phyloP scores from a whole-genome alignment of 768 basidiomycete species.

The Lentinus tigrinus region DNA sequence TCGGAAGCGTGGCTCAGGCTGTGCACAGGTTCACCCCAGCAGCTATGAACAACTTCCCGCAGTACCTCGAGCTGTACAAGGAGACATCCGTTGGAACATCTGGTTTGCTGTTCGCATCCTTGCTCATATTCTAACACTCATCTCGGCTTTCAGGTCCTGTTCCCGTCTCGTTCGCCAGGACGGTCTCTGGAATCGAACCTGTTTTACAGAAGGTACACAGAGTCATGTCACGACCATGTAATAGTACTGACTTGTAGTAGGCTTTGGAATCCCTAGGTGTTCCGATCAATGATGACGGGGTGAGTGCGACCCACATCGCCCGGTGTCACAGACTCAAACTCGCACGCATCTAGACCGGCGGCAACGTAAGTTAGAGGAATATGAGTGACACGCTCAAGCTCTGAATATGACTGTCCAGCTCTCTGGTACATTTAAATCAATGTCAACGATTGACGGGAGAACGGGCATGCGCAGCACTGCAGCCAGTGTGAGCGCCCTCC shows the following conservation, averaged over 20 bases:
- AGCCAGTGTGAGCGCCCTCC: constrained; percentile 16
- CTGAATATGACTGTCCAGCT: no score
- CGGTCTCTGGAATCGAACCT: constrained; percentile 3
- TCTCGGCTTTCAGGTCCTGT: constrained; percentile 8
- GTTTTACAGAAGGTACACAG: constrained; percentile 16
- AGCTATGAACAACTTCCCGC: not conserved
- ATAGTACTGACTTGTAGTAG: not conserved
- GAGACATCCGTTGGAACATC: constrained; percentile 5
- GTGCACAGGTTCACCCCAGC: not conserved
- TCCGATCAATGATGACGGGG: not conserved
- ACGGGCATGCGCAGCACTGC: constrained; percentile 24
- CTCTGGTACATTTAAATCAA: constrained; percentile 4
- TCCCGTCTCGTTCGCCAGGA: constrained; percentile 9
- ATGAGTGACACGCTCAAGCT: no score
- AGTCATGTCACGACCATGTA: no score
- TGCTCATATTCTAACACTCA: not conserved
- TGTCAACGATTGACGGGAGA: constrained; percentile 18
- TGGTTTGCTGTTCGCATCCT: not conserved
- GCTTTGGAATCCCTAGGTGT: constrained; percentile 9
- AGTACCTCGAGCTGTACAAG: not conserved
- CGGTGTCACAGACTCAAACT: not conserved
- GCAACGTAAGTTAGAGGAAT: not conserved
- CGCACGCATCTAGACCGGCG: not conserved
- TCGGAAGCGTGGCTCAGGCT: not conserved
- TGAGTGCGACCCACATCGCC: not conserved